These are phyloP conservation scores for Globisporangium cylindrosporum DNA, from an alignment of 352 stramenopile genomes.

Conservation along the genomic window DNA sequence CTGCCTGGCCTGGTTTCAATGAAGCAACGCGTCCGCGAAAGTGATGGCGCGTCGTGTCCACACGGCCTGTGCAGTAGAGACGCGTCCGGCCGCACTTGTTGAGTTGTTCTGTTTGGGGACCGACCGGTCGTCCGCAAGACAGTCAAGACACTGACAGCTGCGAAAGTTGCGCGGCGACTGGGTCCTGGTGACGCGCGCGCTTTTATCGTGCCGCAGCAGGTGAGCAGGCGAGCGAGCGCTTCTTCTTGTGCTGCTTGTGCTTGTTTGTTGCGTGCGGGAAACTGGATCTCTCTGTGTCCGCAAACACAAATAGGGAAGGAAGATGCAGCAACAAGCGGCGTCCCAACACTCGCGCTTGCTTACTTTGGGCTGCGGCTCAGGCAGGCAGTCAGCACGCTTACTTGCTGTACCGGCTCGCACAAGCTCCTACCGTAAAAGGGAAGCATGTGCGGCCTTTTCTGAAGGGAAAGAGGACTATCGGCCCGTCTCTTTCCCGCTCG, in stretches of 20 bases:
- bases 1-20: not conserved
- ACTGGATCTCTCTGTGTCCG: slow-evolving; percentile 1
- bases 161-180: not conserved
- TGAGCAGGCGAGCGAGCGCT: not conserved
- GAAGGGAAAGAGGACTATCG: not conserved
- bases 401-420: not conserved
- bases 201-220: not conserved
- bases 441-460: not conserved
- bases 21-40: not conserved
- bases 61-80: not conserved
- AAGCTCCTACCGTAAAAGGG: not conserved
- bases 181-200: not conserved
- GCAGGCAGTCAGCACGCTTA: not conserved
- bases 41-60: not conserved
- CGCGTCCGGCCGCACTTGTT: not conserved
- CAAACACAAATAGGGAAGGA: not conserved
- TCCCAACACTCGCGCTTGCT: not conserved
- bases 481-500: slow-evolving; percentile 5
- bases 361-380: not conserved
- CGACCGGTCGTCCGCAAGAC: not conserved
- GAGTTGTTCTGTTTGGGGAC: not conserved
- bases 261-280: not conserved
- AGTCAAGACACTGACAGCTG: not conserved
- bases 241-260: not conserved
- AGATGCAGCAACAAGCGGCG: not conserved